Evolutionary conservation across 371 early-diverging fungal genomes (phyloP).

Genomic region (Mortierella sp.): DNA sequence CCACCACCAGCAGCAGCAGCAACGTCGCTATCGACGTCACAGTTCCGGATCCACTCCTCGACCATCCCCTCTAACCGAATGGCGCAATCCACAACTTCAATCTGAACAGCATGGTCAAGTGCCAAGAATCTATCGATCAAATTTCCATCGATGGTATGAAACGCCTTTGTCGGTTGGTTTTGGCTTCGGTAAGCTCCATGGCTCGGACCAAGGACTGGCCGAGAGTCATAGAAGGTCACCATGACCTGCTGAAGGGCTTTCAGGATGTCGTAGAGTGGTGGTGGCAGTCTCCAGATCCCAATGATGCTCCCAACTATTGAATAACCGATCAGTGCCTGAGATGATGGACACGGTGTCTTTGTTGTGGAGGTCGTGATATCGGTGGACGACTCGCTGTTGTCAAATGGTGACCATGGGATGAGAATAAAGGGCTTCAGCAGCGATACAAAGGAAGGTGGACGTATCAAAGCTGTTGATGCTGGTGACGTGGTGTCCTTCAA

Average conservation of each 20-base stretch:
- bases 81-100: conserved; percentile 9
- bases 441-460: neutral
- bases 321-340: conserved; percentile 47
- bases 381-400: neutral
- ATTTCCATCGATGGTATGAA: conserved; percentile 31
- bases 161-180: conserved; percentile 20
- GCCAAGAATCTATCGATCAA: conserved; percentile 33
- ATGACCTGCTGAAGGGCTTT: conserved; percentile 20
- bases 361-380: neutral
- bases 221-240: conserved; percentile 20
- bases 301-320: conserved; percentile 31
- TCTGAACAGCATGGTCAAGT: conserved; percentile 28
- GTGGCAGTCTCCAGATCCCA: conserved; percentile 45
- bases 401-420: conserved; percentile 18
- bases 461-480: neutral
- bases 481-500: neutral
- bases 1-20: neutral
- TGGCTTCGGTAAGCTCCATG: conserved; percentile 27
- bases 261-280: conserved; percentile 25
- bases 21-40: neutral
- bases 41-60: conserved; percentile 31
- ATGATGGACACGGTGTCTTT: neutral
- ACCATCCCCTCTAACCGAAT: conserved; percentile 30
- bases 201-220: conserved; percentile 27
- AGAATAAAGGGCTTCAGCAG: conserved; percentile 24